Evolutionary conservation across 345 rosid species (phyloP).

Genomic region (Capsella bursapastoris): DNA sequence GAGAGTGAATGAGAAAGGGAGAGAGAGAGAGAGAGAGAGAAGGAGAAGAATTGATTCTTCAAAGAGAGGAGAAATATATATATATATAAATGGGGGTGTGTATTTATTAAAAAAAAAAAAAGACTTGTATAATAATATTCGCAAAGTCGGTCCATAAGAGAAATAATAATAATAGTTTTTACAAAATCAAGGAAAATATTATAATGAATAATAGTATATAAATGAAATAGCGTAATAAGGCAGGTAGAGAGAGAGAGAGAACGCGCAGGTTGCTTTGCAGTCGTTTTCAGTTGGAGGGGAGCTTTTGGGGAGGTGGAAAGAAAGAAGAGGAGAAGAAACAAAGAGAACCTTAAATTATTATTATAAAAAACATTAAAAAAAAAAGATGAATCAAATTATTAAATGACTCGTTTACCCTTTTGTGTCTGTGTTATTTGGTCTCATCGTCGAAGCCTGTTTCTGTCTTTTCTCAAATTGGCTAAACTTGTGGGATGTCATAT

Average conservation of each 20-base stretch:
- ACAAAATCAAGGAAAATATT: slow-evolving; percentile 24
- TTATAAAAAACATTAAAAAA: background rate
- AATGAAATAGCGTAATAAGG: slow-evolving; percentile 43
- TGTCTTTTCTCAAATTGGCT: slow-evolving; percentile 28
- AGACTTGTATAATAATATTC: slow-evolving; percentile 26
- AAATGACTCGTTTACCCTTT: slow-evolving; percentile 54
- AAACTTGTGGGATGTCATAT: slow-evolving; percentile 41
- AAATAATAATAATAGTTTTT: slow-evolving; percentile 18
- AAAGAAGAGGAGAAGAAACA: slow-evolving; percentile 30
- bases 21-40: background rate
- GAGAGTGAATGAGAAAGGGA: slow-evolving; percentile 17
- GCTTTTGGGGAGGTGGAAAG: slow-evolving; percentile 40
- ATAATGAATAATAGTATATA: background rate
- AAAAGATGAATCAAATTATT: background rate
- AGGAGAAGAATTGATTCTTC: slow-evolving; percentile 35
- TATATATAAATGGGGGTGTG: slow-evolving; percentile 26
- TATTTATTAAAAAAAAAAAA: background rate
- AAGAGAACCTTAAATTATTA: slow-evolving; percentile 60
- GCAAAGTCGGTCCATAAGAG: slow-evolving; percentile 43
- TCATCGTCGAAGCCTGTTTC: background rate
- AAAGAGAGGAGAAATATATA: slow-evolving; percentile 20
- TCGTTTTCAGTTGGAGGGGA: slow-evolving; percentile 71
- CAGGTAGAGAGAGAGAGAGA: slow-evolving; percentile 59
- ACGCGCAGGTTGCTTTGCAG: slow-evolving; percentile 82
- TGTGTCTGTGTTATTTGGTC: background rate